Evolutionary conservation across 1,284 basidiomycete genomes (phyloP).

Genomic region (Vanrija pseudolonga): DNA sequence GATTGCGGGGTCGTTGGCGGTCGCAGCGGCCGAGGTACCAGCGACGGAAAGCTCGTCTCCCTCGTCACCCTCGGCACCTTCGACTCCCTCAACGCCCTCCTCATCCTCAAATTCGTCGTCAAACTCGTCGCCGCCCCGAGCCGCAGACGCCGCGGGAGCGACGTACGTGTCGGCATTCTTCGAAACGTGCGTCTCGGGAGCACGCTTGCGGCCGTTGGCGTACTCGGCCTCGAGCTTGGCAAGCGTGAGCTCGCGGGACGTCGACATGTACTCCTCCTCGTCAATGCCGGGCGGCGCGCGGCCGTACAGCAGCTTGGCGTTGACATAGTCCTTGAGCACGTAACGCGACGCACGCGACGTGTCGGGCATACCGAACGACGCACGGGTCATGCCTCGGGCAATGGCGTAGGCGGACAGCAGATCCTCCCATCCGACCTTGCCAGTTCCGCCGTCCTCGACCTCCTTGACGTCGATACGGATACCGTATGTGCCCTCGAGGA

Average conservation of each 20-base stretch:
- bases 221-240: slow-evolving; percentile 53
- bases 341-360: slow-evolving; percentile 90
- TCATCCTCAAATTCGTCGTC: neutral
- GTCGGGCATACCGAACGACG: slow-evolving; percentile 95
- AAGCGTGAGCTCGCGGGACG: slow-evolving; percentile 64
- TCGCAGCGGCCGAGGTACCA: slow-evolving; percentile 1
- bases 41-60: neutral
- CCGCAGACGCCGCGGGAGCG: slow-evolving; percentile 25
- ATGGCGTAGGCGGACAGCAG: slow-evolving; percentile 86
- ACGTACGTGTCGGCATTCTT: slow-evolving; percentile 81
- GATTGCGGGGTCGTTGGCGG: neutral
- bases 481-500: slow-evolving; percentile 89
- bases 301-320: slow-evolving; percentile 85
- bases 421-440: slow-evolving; percentile 71
- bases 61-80: slow-evolving; percentile 8
- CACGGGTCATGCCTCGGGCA: slow-evolving; percentile 86
- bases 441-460: slow-evolving; percentile 81
- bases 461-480: slow-evolving; percentile 66
- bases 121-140: slow-evolving; percentile 21
- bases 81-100: neutral
- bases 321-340: slow-evolving; percentile 96
- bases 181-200: slow-evolving; percentile 75
- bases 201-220: slow-evolving; percentile 64
- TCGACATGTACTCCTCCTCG: slow-evolving; percentile 72
- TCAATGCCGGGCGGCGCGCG: slow-evolving; percentile 73